Percentiles rank a stretch among this genome's conserved stretches.
Evolutionary conservation across 768 basidiomycete genomes (phyloP).

Genomic region (Lanmaoa rubissima): DNA sequence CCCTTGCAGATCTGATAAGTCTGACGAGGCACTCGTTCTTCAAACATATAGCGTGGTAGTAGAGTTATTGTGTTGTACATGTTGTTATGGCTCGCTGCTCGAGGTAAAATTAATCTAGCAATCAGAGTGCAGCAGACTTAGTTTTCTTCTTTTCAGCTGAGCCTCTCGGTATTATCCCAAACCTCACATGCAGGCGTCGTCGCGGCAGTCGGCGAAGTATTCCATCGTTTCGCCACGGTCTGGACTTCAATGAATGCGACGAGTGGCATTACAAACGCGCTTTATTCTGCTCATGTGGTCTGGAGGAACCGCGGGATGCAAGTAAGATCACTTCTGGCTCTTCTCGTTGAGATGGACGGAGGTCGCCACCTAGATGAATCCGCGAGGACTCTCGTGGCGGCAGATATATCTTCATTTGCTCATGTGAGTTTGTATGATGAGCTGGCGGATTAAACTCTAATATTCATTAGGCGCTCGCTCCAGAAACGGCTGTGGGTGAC

Average conservation of each 20-base stretch:
- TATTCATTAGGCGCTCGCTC: constrained; percentile 39
- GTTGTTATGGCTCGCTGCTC: constrained; percentile 66
- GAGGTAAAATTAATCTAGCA: constrained; percentile 46
- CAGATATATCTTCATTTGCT: constrained; percentile 61
- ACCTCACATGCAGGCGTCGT: constrained; percentile 52
- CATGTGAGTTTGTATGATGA: constrained; percentile 42
- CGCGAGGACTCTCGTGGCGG: constrained; percentile 57
- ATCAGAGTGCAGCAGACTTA: constrained; percentile 2
- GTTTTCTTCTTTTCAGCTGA: constrained; percentile 40
- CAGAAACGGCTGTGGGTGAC: constrained; percentile 34
- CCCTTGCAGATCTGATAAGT: constrained; percentile 26
- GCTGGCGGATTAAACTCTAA: background rate
- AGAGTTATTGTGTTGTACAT: constrained; percentile 57
- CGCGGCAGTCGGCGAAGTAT: constrained; percentile 61
- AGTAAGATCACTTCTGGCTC: constrained; percentile 58
- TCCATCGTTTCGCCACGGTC: constrained; percentile 68
- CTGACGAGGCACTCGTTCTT: constrained; percentile 39
- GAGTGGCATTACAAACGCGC: constrained; percentile 51
- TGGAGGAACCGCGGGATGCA: constrained; percentile 67
- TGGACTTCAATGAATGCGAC: constrained; percentile 77
- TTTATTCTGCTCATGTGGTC: constrained; percentile 59
- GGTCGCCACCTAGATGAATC: constrained; percentile 51
- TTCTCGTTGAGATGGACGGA: constrained; percentile 65
- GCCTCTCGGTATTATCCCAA: constrained; percentile 52
- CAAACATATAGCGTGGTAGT: constrained; percentile 56